phyloP scores from a whole-genome alignment of 352 stramenopile genomes.

The Phytophthora pseudosyringae region DNA sequence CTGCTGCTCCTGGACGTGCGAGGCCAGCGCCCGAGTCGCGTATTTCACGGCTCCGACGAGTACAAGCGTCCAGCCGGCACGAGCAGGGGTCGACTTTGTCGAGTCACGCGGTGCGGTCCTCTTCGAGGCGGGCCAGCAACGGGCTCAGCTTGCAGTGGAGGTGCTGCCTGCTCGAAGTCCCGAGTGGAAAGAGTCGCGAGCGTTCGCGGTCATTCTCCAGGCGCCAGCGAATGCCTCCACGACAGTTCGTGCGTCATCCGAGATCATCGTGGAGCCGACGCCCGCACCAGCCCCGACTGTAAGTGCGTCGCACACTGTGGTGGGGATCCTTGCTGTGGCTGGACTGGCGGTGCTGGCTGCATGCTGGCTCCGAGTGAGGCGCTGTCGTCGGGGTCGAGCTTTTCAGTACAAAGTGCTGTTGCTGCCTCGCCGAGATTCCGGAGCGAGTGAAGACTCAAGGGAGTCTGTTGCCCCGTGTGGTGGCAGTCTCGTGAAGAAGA shows the following conservation, averaged over 20 bases:
- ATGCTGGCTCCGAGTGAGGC: conserved; percentile 18
- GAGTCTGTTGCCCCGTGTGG: conserved; percentile 1
- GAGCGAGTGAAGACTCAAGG: conserved; percentile 13
- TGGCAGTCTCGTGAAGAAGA: conserved; percentile 10
- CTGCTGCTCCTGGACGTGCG: conserved; percentile 24
- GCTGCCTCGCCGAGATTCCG: conserved; percentile 23
- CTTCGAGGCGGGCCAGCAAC: conserved; percentile 29
- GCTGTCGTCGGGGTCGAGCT: conserved; percentile 15
- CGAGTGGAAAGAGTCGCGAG: conserved; percentile 10
- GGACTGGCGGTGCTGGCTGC: conserved; percentile 23
- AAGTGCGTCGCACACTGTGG: conserved; percentile 1
- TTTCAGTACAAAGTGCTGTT: conserved; percentile 63
- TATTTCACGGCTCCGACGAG: conserved; percentile 21
- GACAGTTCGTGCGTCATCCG: conserved; percentile 6
- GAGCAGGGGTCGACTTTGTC: conserved; percentile 34
- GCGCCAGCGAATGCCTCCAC: conserved; percentile 7
- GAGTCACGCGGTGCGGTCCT: conserved; percentile 28
- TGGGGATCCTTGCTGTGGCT: conserved; percentile 6
- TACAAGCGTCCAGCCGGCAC: conserved; percentile 13
- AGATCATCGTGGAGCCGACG: conserved; percentile 29
- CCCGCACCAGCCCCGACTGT: background rate
- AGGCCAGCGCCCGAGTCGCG: conserved; percentile 16
- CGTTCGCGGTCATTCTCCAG: conserved; percentile 28
- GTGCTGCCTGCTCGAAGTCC: conserved; percentile 28
- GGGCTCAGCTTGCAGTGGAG: conserved; percentile 32